A percentile compares a stretch with the other conserved stretches of the same genome.
These are phyloP conservation scores for Geum urbanum DNA, from an alignment of 306 rosid species.

Conservation along the genomic window DNA sequence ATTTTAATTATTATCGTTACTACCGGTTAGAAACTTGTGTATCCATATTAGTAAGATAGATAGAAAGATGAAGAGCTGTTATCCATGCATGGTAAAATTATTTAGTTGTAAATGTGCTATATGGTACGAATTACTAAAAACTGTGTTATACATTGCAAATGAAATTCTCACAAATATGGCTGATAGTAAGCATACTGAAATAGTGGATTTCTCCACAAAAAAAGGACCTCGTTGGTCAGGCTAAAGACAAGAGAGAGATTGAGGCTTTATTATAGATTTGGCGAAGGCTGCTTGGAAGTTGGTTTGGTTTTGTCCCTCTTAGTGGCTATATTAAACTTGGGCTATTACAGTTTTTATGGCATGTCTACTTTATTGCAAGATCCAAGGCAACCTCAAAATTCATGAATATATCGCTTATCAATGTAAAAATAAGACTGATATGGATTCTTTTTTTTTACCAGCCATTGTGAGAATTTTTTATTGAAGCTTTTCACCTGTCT, in stretches of 20 bases:
- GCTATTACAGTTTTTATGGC: not conserved
- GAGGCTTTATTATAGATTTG: no score
- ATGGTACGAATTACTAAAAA: not conserved
- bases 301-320: no score
- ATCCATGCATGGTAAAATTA: not conserved
- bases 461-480: not conserved
- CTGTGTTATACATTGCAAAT: not conserved
- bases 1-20: not conserved
- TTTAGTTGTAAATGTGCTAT: not conserved
- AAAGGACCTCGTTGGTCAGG: not conserved
- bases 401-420: not conserved
- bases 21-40: not conserved
- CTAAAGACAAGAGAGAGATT: no score
- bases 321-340: no score
- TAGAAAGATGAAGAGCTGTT: not conserved
- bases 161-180: not conserved
- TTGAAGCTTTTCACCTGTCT: slow-evolving; percentile 17
- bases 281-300: no score
- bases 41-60: not conserved
- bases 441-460: not conserved
- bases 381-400: not conserved
- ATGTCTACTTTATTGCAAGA: not conserved
- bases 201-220: not conserved
- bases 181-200: not conserved
- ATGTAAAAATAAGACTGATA: no score